phyloP scores from a whole-genome alignment of 768 basidiomycete species.

The Boletus tomentosulus region DNA sequence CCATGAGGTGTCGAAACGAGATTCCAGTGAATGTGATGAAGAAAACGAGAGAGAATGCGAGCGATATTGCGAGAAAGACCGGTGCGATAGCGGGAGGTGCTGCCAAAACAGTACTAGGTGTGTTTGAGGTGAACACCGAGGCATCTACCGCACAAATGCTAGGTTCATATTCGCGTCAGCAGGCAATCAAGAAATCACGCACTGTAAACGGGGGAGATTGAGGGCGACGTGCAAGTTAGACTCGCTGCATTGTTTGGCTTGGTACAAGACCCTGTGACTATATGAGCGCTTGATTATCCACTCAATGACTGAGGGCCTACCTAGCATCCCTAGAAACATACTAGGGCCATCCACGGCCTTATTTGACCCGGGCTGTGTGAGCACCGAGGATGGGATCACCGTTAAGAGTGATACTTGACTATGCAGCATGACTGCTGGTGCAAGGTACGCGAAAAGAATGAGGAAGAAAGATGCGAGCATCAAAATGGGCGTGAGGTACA shows the following conservation, averaged over 20 bases:
- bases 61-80: conserved; percentile 57
- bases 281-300: conserved; percentile 1
- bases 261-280: conserved; percentile 60
- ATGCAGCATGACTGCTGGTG: conserved; percentile 58
- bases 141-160: conserved; percentile 42
- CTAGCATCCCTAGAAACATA: conserved; percentile 61
- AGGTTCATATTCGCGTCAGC: neutral
- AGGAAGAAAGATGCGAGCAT: conserved; percentile 64
- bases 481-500: conserved; percentile 66
- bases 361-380: conserved; percentile 34
- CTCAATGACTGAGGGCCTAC: conserved; percentile 33
- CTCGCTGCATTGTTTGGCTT: conserved; percentile 43
- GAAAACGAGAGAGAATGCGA: conserved; percentile 57
- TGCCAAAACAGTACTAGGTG: conserved; percentile 52
- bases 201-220: conserved; percentile 63
- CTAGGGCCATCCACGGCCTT: conserved; percentile 59
- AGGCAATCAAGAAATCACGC: conserved; percentile 15
- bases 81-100: conserved; percentile 61
- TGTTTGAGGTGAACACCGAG: conserved; percentile 54
- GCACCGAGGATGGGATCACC: conserved; percentile 51
- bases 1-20: conserved; percentile 63
- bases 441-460: conserved; percentile 61
- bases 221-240: conserved; percentile 53
- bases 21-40: conserved; percentile 62
- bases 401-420: conserved; percentile 60